Evolutionary conservation across 495 filamentous ascomycete genomes (phyloP), one percentile per base, ranked within the genome.

Genomic region (Aspergillus cavernicola): DNA sequence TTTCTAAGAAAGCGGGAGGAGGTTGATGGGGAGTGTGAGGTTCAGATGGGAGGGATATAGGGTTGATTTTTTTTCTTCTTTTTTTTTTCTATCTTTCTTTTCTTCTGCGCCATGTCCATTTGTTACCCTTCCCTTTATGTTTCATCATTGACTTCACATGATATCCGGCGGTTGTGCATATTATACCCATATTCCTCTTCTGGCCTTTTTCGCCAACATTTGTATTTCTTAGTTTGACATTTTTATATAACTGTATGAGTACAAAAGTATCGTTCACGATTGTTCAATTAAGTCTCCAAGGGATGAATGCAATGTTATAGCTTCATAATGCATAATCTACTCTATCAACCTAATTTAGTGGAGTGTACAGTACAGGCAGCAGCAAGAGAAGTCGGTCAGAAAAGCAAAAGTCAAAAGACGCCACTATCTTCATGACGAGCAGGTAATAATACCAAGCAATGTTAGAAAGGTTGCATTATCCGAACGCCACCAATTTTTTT

Each of bases 1-100:
- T 77, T 77, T 53, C 56, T 77, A 13, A 62, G 72, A 24, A 60
- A 66, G 29, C 62, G 67, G 5, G 74, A 76, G 24, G 74, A 77
- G 44, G 70, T 75, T n/a, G 73, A 76, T 55, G 53, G 55, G 13
- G 29, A 24, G 11, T 42, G 7, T 46, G 54, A 61, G 41, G 37
- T 57, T 10, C 50, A 57, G 47, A 61, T 61, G 58, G 47, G 58
- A 7, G 53, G 58, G 6, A 20, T 55, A 2, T 56, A 35, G 33
- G 18, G 8, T 38, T 41, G n/a, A n/a, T n/a, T n/a, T n/a, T n/a
- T n/a, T 6, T 33, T 11, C 28, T 19, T 28, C n/a, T 33, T 42
- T 6, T 43, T 23, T 28, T 37, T 37, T 43, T 15, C 2, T 9
- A 6, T 11, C n/a, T 12, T 28, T 16, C 3, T 1, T 7, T 35